Percentiles rank a stretch among this genome's conserved stretches.
Conservation (phyloP, 495 filamentous ascomycete genomes). For the Penicillium cataractarum region DNA sequence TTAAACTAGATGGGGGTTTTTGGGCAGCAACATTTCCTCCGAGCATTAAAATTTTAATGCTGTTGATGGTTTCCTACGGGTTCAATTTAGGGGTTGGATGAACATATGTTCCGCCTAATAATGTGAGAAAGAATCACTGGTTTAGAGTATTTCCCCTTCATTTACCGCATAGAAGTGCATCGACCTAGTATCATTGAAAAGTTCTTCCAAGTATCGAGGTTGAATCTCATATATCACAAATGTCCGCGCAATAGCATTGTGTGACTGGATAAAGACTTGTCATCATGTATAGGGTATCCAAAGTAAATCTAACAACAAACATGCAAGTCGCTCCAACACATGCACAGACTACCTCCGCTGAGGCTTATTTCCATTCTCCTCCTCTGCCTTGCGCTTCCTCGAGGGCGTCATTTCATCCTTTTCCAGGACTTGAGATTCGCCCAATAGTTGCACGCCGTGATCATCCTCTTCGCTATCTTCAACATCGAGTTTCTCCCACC, state of each 20-base stretch:
- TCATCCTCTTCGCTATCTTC: constrained; percentile 44
- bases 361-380: constrained; percentile 22
- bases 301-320: constrained; percentile 4
- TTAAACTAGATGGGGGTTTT: no score
- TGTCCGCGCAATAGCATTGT: background rate
- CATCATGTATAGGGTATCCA: constrained; percentile 21
- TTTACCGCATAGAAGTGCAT: no score
- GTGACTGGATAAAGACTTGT: constrained; percentile 10
- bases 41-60: no score
- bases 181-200: no score
- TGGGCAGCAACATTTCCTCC: no score
- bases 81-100: no score
- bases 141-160: no score
- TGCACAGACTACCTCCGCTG: constrained; percentile 17
- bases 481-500: constrained; percentile 52
- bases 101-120: no score
- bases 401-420: constrained; percentile 24
- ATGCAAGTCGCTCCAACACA: constrained; percentile 7
- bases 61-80: no score
- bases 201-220: background rate
- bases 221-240: background rate
- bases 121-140: no score
- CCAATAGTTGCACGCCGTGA: constrained; percentile 39
- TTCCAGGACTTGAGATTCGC: constrained; percentile 38
- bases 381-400: constrained; percentile 47